Base-by-base conservation (phyloP, 371 early-diverging fungal genomes). In the Spraguea lophii region DNA sequence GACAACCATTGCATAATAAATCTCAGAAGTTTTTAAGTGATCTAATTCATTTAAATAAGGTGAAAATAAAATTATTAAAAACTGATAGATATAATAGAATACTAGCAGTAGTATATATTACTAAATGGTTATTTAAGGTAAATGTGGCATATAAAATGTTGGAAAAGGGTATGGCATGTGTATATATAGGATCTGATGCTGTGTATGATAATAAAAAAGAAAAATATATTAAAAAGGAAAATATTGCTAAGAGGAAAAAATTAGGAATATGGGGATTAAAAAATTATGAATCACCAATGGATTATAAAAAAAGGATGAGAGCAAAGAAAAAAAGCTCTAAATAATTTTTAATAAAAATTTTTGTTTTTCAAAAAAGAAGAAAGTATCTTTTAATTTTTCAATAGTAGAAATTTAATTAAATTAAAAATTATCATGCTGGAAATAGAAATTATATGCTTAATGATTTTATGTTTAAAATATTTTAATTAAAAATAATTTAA, bases 91-190 rank as follows among this genome's bases (percentile, higher is more conserved):
- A 81, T 48, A 62, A 62, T n/a, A 74, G 83, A 39, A 68, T 77
- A 49, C 77, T 80, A 3, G 75, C 71, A 0, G 76, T 79, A 75
- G 78, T 75, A 3, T 76, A 72, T 63, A 26, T 74, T 25, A 13
- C 44, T 61, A 54, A 74, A 39, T 54, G 55, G 47, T 48, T 69
- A 4, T 39, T 43, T 13, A 26, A 44, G 35, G 41, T 39, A 66
- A 80, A 83, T 58, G 74, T 83, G 7, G 77, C 80, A 26, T 49
- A 73, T 0, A 76, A 78, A 49, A 76, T 83, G 78, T 56, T 80
- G 3, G 64, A 72, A 54, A 58, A 60, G 13, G 83, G 83, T 2
- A 59, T 73, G 48, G 82, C 79, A 16, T 73, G 74, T 21, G 68
- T 83, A 13, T 83, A 83, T 57, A 65, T 58, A 24, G 73, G 76